phyloP scores from a whole-genome alignment of 768 basidiomycete species.

The Trametes meyenii region DNA sequence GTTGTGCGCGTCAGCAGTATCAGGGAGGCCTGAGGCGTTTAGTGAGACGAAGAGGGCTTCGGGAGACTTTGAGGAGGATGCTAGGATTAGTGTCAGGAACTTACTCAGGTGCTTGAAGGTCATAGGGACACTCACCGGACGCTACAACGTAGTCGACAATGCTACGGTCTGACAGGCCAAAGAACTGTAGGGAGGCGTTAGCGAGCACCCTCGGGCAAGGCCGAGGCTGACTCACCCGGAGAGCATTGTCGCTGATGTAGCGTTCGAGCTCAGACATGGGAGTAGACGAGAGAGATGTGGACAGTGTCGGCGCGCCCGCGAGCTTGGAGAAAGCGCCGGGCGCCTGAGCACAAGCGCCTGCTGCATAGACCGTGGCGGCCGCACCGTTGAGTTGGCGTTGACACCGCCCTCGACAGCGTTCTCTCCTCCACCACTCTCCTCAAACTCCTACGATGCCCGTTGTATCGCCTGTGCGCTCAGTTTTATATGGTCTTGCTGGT shows the following conservation, averaged over 20 bases:
- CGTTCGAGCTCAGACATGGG: conserved; percentile 67
- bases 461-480: too few relatives aligned
- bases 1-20: conserved; percentile 75
- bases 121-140: conserved; percentile 53
- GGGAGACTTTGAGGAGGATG: conserved; percentile 81
- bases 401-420: too few relatives aligned
- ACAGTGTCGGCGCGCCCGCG: neutral
- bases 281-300: neutral
- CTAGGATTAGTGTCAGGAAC: conserved; percentile 39
- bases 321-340: neutral
- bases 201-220: neutral
- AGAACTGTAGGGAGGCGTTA: conserved; percentile 53
- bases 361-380: too few relatives aligned
- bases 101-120: conserved; percentile 14
- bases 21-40: conserved; percentile 76
- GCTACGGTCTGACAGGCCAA: conserved; percentile 81
- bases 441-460: too few relatives aligned
- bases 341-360: neutral
- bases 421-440: too few relatives aligned
- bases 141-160: conserved; percentile 89
- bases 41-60: conserved; percentile 79
- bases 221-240: conserved; percentile 52
- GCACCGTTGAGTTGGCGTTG: too few relatives aligned
- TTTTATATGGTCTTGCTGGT: too few relatives aligned
- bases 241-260: conserved; percentile 79